Percentiles rank a stretch among this genome's conserved stretches.
These are phyloP conservation scores for Triangularia setosa DNA, from an alignment of 2,329 filamentous ascomycete genomes.

Conservation along the genomic window DNA sequence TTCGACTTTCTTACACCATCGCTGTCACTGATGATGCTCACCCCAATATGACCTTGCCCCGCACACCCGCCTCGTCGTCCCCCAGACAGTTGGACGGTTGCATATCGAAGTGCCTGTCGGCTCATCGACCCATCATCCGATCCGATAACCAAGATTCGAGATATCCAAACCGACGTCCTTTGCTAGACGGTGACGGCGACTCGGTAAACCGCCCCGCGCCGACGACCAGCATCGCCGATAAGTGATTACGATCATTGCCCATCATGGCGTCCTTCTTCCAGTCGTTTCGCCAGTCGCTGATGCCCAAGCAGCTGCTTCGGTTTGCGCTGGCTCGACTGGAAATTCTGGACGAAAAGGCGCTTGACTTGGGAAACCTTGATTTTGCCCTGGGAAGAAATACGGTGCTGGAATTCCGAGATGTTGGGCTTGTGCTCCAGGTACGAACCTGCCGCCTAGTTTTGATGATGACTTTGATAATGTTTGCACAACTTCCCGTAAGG, in stretches of 20 bases:
- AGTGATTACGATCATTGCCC: constrained; percentile 6
- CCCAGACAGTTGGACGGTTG: constrained; percentile 10
- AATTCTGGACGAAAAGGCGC: constrained; percentile 78
- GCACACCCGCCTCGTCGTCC: constrained; percentile 13
- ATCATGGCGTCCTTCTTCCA: constrained; percentile 70
- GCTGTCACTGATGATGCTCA: constrained; percentile 17
- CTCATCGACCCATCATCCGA: background rate
- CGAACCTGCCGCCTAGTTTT: constrained; percentile 26
- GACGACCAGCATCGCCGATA: background rate
- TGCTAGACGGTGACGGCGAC: background rate
- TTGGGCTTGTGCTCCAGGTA: constrained; percentile 76
- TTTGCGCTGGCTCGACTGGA: constrained; percentile 82
- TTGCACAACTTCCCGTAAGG: background rate
- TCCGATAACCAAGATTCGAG: background rate
- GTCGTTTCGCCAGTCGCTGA: constrained; percentile 62
- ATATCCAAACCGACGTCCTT: background rate
- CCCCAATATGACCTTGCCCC: constrained; percentile 25
- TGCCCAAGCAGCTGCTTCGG: constrained; percentile 84
- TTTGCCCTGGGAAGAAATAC: constrained; percentile 78
- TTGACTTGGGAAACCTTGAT: constrained; percentile 83
- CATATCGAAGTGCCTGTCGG: constrained; percentile 3
- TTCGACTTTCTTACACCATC: background rate
- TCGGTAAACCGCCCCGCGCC: background rate
- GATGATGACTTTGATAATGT: background rate
- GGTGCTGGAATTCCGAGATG: constrained; percentile 80